Conservation (phyloP, 257 asterid genomes). For the Solanum phureja region DNA sequence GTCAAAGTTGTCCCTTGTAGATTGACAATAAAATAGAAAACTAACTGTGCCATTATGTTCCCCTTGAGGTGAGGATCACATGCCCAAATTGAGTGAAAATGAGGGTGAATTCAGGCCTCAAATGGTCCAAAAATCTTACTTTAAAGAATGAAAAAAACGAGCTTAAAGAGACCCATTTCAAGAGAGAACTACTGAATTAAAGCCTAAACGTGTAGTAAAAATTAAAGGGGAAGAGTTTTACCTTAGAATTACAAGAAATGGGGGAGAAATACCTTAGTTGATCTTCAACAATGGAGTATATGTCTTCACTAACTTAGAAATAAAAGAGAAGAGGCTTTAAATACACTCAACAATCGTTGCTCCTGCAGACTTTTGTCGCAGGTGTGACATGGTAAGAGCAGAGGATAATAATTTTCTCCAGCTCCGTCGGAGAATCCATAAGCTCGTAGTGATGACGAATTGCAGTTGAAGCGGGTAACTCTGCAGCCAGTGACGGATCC, state of each 20-base stretch:
- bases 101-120: background rate
- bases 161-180: background rate
- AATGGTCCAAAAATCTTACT: background rate
- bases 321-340: background rate
- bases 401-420: background rate
- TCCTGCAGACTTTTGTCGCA: background rate
- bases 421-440: background rate
- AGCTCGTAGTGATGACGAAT: background rate
- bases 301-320: background rate
- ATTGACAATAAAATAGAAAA: background rate
- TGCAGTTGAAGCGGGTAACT: background rate
- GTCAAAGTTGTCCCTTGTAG: background rate
- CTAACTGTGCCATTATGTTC: background rate
- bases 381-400: background rate
- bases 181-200: too few species aligned
- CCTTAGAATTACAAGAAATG: background rate
- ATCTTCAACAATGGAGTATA: background rate
- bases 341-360: background rate
- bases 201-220: background rate
- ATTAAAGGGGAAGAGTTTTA: background rate
- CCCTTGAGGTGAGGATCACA: background rate
- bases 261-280: background rate
- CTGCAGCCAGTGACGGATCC: too few species aligned
- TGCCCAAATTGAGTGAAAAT: background rate
- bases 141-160: background rate